These are phyloP conservation scores for Hortaea werneckii DNA, from an alignment of 2,329 filamentous ascomycete species.

Conservation along the genomic window DNA sequence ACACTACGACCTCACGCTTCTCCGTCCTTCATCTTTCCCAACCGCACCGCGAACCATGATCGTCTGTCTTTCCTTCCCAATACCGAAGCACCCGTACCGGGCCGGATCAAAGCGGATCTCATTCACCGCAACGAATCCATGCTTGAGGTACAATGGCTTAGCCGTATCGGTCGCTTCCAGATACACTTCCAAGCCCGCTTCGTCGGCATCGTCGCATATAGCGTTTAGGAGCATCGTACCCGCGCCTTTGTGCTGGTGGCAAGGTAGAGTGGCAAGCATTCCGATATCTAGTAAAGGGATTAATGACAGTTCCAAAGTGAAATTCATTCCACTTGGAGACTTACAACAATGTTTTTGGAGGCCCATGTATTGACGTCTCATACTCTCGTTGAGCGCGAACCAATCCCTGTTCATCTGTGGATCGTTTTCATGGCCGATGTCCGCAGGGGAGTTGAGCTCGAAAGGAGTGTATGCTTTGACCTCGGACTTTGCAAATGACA, in stretches of 20 bases:
- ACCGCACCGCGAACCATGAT: conserved; percentile 24
- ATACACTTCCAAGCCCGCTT: conserved; percentile 30
- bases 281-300: conserved; percentile 17
- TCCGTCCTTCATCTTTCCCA: conserved; percentile 5
- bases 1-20: conserved; percentile 3
- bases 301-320: not conserved
- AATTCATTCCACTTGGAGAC: conserved; percentile 2
- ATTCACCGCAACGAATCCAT: conserved; percentile 22
- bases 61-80: conserved; percentile 21
- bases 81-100: conserved; percentile 16
- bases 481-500: conserved; percentile 24
- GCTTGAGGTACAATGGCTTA: conserved; percentile 23
- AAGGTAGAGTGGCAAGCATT: conserved; percentile 31
- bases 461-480: conserved; percentile 17
- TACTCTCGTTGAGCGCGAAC: conserved; percentile 24
- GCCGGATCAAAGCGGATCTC: conserved; percentile 22
- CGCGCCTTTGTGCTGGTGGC: conserved; percentile 33
- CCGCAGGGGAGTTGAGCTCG: conserved; percentile 18
- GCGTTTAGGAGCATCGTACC: conserved; percentile 31
- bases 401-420: conserved; percentile 24
- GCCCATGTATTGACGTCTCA: conserved; percentile 20
- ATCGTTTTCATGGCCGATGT: conserved; percentile 21
- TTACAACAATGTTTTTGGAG: conserved; percentile 21
- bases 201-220: conserved; percentile 33
- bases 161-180: conserved; percentile 31